Conservation (phyloP, 495 filamentous ascomycete genomes). For the Hypoxylon fuscum region DNA sequence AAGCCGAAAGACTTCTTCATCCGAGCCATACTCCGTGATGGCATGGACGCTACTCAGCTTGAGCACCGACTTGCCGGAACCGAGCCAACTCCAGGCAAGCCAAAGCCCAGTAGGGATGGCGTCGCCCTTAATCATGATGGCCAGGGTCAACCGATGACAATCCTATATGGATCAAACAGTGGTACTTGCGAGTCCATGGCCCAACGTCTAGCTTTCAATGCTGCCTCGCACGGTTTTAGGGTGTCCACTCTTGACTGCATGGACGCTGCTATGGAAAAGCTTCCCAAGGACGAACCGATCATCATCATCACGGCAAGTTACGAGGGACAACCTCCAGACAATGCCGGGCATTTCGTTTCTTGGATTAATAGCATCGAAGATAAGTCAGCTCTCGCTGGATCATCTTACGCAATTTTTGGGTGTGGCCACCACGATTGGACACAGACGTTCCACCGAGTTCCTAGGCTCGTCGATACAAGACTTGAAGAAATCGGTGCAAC, state of each 20-base stretch:
- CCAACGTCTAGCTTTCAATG: conserved; percentile 63
- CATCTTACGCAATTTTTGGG: conserved; percentile 70
- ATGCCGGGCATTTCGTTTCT: conserved; percentile 70
- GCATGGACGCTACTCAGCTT: conserved; percentile 61
- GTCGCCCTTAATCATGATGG: not conserved
- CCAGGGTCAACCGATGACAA: conserved; percentile 52
- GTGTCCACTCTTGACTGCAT: conserved; percentile 54
- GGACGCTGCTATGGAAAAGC: conserved; percentile 63
- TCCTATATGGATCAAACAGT: conserved; percentile 74
- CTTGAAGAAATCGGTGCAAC: conserved; percentile 58
- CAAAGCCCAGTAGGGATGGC: not conserved
- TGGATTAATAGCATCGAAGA: conserved; percentile 64
- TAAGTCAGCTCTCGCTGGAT: conserved; percentile 50
- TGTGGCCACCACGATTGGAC: conserved; percentile 65
- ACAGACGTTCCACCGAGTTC: conserved; percentile 71
- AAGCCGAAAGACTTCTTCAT: conserved; percentile 74
- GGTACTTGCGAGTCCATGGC: conserved; percentile 75
- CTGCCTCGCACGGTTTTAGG: conserved; percentile 60
- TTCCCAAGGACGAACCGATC: conserved; percentile 67
- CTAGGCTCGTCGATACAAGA: conserved; percentile 63
- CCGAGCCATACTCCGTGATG: conserved; percentile 63
- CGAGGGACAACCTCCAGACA: conserved; percentile 73
- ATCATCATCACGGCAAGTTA: conserved; percentile 68
- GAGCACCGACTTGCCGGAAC: conserved; percentile 53
- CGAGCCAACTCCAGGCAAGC: not conserved